These are phyloP conservation scores for Globisporangium nagaii DNA, from an alignment of 352 stramenopile species.

Conservation along the genomic window DNA sequence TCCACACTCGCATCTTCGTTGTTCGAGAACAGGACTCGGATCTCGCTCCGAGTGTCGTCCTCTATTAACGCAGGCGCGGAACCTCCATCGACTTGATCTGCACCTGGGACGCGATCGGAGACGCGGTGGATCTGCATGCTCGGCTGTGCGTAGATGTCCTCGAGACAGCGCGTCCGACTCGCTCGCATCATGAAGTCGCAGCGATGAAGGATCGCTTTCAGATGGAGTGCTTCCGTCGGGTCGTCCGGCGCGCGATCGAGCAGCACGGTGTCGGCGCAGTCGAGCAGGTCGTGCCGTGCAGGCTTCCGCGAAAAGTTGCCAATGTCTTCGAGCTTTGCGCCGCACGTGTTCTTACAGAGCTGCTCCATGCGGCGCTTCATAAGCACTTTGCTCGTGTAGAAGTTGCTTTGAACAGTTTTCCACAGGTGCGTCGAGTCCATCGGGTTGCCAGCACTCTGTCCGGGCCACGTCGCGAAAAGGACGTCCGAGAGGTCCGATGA, in stretches of 20 bases:
- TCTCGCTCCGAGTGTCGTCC: constrained; percentile 1
- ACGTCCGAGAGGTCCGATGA: constrained; percentile 54
- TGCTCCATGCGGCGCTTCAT: constrained; percentile 72
- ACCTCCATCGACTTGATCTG: neutral
- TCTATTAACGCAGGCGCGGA: neutral
- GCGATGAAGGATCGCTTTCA: constrained; percentile 57
- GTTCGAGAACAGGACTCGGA: constrained; percentile 39
- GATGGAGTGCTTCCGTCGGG: constrained; percentile 19
- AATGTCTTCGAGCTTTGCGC: constrained; percentile 63
- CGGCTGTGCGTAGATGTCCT: constrained; percentile 41
- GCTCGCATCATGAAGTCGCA: constrained; percentile 80
- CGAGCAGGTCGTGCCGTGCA: constrained; percentile 33
- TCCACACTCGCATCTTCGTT: constrained; percentile 18
- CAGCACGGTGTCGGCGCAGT: constrained; percentile 60
- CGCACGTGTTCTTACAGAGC: constrained; percentile 59
- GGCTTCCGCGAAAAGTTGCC: constrained; percentile 38
- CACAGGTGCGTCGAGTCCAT: constrained; percentile 81
- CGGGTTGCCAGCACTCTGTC: constrained; percentile 52
- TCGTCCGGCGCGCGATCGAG: constrained; percentile 40
- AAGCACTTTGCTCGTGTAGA: constrained; percentile 57
- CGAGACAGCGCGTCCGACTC: constrained; percentile 56
- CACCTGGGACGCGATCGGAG: neutral
- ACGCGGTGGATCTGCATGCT: constrained; percentile 39
- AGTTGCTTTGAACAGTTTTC: constrained; percentile 62
- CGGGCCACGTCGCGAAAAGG: constrained; percentile 79